Conservation (phyloP, 495 filamentous ascomycete genomes). For the Tuber brumale region DNA sequence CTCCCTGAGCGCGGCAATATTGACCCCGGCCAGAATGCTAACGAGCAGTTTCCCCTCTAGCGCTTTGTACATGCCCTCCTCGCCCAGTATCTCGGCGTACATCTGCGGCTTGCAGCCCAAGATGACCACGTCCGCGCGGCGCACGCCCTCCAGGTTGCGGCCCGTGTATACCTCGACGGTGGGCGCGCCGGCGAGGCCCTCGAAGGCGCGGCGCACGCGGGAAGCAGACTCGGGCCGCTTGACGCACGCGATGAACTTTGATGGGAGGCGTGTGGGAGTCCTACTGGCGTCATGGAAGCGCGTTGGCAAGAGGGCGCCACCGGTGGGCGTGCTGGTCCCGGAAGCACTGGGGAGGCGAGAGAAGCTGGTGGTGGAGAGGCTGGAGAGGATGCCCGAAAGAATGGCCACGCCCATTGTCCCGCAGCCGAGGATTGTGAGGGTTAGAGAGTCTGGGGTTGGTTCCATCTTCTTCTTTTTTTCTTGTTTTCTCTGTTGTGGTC, state of each 20-base stretch:
- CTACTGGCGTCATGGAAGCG: conserved; percentile 49
- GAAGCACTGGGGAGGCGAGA: conserved; percentile 41
- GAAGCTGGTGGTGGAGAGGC: conserved; percentile 46
- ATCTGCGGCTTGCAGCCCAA: conserved; percentile 75
- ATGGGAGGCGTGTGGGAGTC: conserved; percentile 52
- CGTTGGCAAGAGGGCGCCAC: conserved; percentile 32
- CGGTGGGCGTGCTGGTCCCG: conserved; percentile 50
- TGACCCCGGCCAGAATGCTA: conserved; percentile 76
- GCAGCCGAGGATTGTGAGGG: conserved; percentile 39
- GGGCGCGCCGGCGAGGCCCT: conserved; percentile 17
- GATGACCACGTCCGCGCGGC: conserved; percentile 59
- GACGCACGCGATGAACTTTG: conserved; percentile 70
- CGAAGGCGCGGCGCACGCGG: conserved; percentile 56
- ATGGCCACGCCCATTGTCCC: conserved; percentile 83
- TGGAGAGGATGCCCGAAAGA: conserved; percentile 68
- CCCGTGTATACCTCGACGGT: conserved; percentile 47
- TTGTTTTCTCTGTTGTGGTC: background rate
- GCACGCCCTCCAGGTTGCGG: conserved; percentile 55
- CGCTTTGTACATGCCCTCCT: conserved; percentile 60
- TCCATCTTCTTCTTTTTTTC: conserved; percentile 21
- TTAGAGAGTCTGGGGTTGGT: conserved; percentile 6
- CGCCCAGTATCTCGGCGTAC: conserved; percentile 57
- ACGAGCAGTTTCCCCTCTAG: conserved; percentile 73
- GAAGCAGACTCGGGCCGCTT: conserved; percentile 56
- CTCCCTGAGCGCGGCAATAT: conserved; percentile 42